Percentiles rank a stretch among this genome's conserved stretches.
These are phyloP conservation scores for Claviceps arundinis DNA, from an alignment of 2,329 filamentous ascomycete species.

Conservation along the genomic window DNA sequence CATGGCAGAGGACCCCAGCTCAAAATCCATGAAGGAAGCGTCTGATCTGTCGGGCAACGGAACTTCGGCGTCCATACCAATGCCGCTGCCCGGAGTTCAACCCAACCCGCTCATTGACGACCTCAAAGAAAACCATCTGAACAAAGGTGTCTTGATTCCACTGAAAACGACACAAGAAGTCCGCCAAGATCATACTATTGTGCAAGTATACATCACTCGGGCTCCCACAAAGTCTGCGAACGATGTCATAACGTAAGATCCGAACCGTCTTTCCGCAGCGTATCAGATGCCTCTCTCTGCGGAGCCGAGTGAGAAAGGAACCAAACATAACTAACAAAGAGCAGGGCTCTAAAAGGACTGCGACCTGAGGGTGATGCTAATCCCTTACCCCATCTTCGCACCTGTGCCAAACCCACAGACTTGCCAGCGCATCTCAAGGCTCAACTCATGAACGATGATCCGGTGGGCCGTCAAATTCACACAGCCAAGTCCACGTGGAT, in stretches of 20 bases:
- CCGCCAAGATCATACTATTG: constrained; percentile 41
- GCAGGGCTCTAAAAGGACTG: constrained; percentile 41
- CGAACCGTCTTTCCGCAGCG: not conserved
- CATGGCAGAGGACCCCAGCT: constrained; percentile 2
- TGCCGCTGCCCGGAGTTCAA: constrained; percentile 8
- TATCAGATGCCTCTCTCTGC: not conserved
- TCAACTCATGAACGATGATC: constrained; percentile 45
- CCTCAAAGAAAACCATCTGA: constrained; percentile 21
- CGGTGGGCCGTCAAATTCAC: constrained; percentile 40
- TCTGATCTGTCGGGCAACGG: not conserved
- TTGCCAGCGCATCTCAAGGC: constrained; percentile 53
- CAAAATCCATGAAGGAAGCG: not conserved
- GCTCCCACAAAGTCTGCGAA: constrained; percentile 61
- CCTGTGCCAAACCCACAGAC: constrained; percentile 59
- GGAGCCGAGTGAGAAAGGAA: too few species aligned
- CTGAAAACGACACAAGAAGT: constrained; percentile 53
- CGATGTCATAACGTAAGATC: constrained; percentile 53
- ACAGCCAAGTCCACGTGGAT: constrained; percentile 48
- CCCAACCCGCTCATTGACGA: constrained; percentile 26
- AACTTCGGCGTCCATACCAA: not conserved
- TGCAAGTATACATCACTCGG: constrained; percentile 57
- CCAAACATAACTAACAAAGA: constrained; percentile 7
- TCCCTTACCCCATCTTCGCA: constrained; percentile 57
- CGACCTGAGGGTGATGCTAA: constrained; percentile 48
- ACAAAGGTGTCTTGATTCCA: constrained; percentile 41